These are phyloP conservation scores for Raphanus hybrid DNA, from an alignment of 441 rosid species.

Conservation along the genomic window DNA sequence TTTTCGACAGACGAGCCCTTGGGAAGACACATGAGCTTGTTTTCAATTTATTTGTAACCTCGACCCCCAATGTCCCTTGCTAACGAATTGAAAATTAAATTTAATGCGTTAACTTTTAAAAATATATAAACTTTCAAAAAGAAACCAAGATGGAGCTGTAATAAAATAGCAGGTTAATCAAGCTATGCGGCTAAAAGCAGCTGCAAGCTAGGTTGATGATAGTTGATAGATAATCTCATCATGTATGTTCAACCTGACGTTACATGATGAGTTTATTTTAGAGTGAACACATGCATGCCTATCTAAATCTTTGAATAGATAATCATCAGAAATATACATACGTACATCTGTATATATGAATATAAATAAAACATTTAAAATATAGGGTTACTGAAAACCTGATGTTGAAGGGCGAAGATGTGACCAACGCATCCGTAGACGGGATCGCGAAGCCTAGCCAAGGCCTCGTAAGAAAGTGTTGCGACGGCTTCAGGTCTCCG, in stretches of 20 bases:
- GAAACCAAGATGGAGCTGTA: slow-evolving; percentile 13
- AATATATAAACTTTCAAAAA: background rate
- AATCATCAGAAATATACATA: slow-evolving; percentile 5
- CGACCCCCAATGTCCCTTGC: slow-evolving; percentile 10
- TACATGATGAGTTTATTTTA: background rate
- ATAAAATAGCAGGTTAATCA: background rate
- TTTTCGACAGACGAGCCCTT: slow-evolving; percentile 26
- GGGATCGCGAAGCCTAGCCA: slow-evolving; percentile 74
- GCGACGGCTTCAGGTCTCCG: slow-evolving; percentile 67
- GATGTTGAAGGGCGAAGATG: slow-evolving; percentile 73
- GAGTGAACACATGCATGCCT: slow-evolving; percentile 28
- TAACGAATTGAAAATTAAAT: background rate
- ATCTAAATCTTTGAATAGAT: background rate
- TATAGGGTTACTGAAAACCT: slow-evolving; percentile 42
- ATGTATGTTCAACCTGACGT: slow-evolving; percentile 10
- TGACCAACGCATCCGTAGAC: slow-evolving; percentile 76
- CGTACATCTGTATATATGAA: background rate
- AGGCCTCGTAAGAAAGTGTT: slow-evolving; percentile 74
- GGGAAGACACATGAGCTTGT: slow-evolving; percentile 26
- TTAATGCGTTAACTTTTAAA: background rate
- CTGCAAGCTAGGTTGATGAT: background rate
- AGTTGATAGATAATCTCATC: slow-evolving; percentile 12
- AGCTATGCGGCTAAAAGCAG: background rate
- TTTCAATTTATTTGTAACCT: slow-evolving; percentile 12
- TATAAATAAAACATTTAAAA: background rate